phyloP scores from a whole-genome alignment of 2,329 filamentous ascomycete genomes.

The Arthrobotrys sinensis region DNA sequence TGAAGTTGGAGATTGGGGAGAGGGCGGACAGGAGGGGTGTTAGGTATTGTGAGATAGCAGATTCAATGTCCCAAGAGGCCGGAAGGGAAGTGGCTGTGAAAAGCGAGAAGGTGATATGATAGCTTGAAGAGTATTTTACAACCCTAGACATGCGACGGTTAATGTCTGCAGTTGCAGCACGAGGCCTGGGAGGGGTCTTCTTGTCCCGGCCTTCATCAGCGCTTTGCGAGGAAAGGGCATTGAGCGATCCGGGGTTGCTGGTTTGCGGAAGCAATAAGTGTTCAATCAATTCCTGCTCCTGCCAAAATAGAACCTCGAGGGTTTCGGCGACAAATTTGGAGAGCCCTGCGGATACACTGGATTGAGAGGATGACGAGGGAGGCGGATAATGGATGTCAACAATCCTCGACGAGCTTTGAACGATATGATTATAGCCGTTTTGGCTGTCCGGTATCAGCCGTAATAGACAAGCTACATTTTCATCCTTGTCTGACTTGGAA shows the following conservation, averaged over 20 bases:
- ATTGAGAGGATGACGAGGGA: constrained; percentile 77
- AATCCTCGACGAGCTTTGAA: constrained; percentile 79
- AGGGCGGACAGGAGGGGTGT: constrained; percentile 84
- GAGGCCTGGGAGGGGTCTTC: constrained; percentile 66
- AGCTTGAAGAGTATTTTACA: constrained; percentile 91
- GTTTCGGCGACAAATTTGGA: constrained; percentile 84
- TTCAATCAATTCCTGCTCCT: constrained; percentile 89
- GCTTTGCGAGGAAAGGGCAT: constrained; percentile 65
- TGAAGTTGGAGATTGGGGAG: constrained; percentile 90
- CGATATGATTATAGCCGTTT: constrained; percentile 66
- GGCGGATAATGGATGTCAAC: constrained; percentile 84
- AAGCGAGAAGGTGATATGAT: constrained; percentile 94
- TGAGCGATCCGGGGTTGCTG: constrained; percentile 72
- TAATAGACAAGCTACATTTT: constrained; percentile 77
- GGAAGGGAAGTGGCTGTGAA: constrained; percentile 85
- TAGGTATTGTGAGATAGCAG: constrained; percentile 84
- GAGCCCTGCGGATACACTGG: constrained; percentile 79
- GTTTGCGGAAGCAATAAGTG: constrained; percentile 74
- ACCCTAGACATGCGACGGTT: constrained; percentile 82
- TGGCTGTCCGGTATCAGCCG: constrained; percentile 76
- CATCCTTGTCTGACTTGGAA: constrained; percentile 66
- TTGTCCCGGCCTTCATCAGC: constrained; percentile 66
- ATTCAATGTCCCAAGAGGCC: constrained; percentile 91
- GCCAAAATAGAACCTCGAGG: constrained; percentile 82
- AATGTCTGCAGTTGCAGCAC: constrained; percentile 73